Base-by-base conservation (phyloP, 2,329 filamentous ascomycete genomes). In the Akanthomyces lecanii region DNA sequence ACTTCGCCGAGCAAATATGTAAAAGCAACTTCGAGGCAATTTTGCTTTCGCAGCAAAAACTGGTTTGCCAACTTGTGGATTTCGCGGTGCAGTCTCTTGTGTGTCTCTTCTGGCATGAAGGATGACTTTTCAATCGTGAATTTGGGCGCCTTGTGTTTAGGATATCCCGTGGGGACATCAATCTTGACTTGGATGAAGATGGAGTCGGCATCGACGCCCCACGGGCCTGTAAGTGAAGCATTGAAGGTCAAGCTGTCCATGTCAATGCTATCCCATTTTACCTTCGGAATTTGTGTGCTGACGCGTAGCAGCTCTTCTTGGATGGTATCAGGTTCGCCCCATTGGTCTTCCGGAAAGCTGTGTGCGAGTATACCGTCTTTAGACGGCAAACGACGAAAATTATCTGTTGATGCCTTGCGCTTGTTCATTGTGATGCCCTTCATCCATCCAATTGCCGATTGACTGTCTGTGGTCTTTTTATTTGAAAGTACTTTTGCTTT, bases 371-470 rank as follows among this genome's bases (percentile, higher is more conserved):
- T 75, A 8, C 75, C 74, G 72, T 83, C 78, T 76, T 84, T 76
- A 66, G 84, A 78, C 69, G 80, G 73, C 70, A 82, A 72, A 72
- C 83, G 76, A 71, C 72, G 74, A 11, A 69, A 66, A 11, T 66
- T 68, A 47, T 78, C 78, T 14, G 75, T 69, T 1, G 76, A 76
- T 1, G 76, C 71, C 66, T 82, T 85, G 61, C 80, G 77, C 71
- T 82, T 85, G 55, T 80, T 85, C 77, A 88, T 85, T 38, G 82
- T 86, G 64, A 89, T 86, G 5, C 86, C 86, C 69, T 85, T 87
- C 83, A 89, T 88, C 86, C 86, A 89, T 16, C 83, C 85, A 61
- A 89, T 85, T 66, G 88, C 85, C 25, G 82, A 80, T 53, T 82
- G 78, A 62, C 77, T 82, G 44, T 78, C 77, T 63, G 85, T 80